Percentiles rank a stretch among this genome's conserved stretches.
These are phyloP conservation scores for Boletus reticulatus DNA, from an alignment of 768 basidiomycete genomes.

Conservation along the genomic window DNA sequence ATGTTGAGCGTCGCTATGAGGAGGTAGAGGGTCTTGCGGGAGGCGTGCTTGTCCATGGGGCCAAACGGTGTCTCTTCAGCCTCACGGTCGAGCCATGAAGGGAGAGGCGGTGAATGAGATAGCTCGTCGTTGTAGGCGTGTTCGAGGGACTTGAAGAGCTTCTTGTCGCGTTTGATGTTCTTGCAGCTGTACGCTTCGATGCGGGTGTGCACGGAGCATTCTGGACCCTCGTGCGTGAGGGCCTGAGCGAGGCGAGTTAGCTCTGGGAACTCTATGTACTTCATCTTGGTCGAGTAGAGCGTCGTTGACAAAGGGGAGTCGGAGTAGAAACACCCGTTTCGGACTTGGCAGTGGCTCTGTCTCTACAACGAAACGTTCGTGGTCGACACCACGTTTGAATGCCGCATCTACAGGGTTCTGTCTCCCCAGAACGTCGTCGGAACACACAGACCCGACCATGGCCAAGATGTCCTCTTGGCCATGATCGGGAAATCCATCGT, in stretches of 20 bases:
- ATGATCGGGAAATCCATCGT: too few species aligned
- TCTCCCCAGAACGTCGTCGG: too few species aligned
- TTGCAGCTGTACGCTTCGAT: constrained; percentile 99
- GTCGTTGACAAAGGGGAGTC: background rate
- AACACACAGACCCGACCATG: too few species aligned
- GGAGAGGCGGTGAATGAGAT: constrained; percentile 80
- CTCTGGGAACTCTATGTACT: constrained; percentile 85
- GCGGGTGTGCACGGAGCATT: constrained; percentile 86
- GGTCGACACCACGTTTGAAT: too few species aligned
- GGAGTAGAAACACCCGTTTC: constrained; percentile 17
- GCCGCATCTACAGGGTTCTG: too few species aligned
- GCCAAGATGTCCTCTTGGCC: too few species aligned
- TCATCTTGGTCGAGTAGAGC: constrained; percentile 42
- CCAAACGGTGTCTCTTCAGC: constrained; percentile 87
- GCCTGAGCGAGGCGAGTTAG: constrained; percentile 73
- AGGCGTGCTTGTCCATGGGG: constrained; percentile 78
- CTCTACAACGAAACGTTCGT: too few species aligned
- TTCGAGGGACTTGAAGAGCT: constrained; percentile 91
- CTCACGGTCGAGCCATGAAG: constrained; percentile 71
- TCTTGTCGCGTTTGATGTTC: constrained; percentile 95
- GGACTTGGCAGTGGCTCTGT: too few species aligned
- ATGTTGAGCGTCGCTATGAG: constrained; percentile 96
- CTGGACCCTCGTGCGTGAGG: constrained; percentile 82
- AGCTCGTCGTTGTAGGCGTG: constrained; percentile 75
- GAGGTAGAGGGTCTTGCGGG: constrained; percentile 91